phyloP scores from a whole-genome alignment of 208 protist genomes.

The Crithidia sp. region DNA sequence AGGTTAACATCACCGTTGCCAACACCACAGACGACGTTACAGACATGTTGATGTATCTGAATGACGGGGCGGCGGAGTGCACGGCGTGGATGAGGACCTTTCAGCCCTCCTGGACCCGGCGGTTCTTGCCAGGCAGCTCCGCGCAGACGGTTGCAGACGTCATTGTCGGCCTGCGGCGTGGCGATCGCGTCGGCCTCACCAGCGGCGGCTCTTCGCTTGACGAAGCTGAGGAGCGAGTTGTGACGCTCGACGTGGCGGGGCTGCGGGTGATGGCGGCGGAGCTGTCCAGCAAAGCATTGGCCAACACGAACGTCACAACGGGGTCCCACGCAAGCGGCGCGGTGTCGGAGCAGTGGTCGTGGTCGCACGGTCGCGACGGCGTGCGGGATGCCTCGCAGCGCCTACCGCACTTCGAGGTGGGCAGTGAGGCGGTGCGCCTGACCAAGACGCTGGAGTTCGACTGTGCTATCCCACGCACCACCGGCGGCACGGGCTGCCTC shows the following conservation, averaged over 20 bases:
- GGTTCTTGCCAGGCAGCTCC: too few species aligned
- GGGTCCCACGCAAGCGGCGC: background rate
- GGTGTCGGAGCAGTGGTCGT: conserved; percentile 3
- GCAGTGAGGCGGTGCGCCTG: conserved; percentile 34
- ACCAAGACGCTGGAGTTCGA: conserved; percentile 45
- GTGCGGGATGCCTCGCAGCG: conserved; percentile 4
- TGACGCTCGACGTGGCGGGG: background rate
- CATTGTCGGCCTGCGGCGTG: conserved; percentile 10
- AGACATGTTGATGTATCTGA: background rate
- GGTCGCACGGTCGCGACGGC: conserved; percentile 10
- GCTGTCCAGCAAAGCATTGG: background rate
- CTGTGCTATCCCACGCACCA: conserved; percentile 26
- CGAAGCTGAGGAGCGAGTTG: conserved; percentile 21
- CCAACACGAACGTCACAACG: background rate
- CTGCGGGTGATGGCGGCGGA: background rate
- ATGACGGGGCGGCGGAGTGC: background rate
- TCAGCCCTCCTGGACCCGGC: background rate
- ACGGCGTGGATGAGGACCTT: background rate
- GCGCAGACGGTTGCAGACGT: background rate
- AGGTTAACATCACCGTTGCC: background rate
- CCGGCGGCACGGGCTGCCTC: conserved; percentile 15
- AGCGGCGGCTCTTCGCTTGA: conserved; percentile 22
- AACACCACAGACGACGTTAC: background rate
- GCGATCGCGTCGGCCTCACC: conserved; percentile 27
- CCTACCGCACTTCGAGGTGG: background rate